Evolutionary conservation across 2,329 filamentous ascomycete genomes (phyloP), one percentile per base, ranked within the genome.

Genomic region (Hortaea werneckii): DNA sequence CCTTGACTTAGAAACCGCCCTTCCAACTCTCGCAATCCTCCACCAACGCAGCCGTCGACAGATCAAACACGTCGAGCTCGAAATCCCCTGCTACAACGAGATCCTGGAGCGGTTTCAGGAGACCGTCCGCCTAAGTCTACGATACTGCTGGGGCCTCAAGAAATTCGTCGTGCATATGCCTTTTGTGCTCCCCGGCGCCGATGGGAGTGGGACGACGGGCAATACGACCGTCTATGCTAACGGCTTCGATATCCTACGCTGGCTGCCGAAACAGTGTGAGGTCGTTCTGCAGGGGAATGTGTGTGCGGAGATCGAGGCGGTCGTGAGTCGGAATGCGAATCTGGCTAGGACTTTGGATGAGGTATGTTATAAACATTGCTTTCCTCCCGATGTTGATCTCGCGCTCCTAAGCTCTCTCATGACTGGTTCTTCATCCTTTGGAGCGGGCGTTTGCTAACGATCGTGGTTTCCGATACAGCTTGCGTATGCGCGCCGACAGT

Each of bases 71-170:
- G 59, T 71, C 49, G 55, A 63, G 37, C 53, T 72, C 26, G 65
- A 65, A n/a, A 70, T 72, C 26, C 67, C 67, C 34, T 65, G 61
- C 5, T 68, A 71, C 50, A 66, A 68, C 56, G 68, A 71, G 42
- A 70, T 71, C 46, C 61, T 71, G 45, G 68, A 70, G 46, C 65
- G 65, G 28, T 72, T 72, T 53, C 62, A 67, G 26, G 68, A 72
- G 49, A 58, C 69, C 29, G 67, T 72, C 6, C 65, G 69, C n/a
- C 55, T 71, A 0, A 65, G 63, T 3, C 44, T 72, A 42, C 60
- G 69, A 5, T 72, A 71, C 50, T 71, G 68, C 56, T 70, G 67
- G 60, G 67, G 68, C 3, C 51, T 72, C 30, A 64, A 67, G 51
- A 65, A 54, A 1, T 63, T 71, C 42, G 64, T 63, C 32, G 67